These are phyloP conservation scores for Trichoderma semiorbis DNA, from an alignment of 2,329 filamentous ascomycete species.

Conservation along the genomic window DNA sequence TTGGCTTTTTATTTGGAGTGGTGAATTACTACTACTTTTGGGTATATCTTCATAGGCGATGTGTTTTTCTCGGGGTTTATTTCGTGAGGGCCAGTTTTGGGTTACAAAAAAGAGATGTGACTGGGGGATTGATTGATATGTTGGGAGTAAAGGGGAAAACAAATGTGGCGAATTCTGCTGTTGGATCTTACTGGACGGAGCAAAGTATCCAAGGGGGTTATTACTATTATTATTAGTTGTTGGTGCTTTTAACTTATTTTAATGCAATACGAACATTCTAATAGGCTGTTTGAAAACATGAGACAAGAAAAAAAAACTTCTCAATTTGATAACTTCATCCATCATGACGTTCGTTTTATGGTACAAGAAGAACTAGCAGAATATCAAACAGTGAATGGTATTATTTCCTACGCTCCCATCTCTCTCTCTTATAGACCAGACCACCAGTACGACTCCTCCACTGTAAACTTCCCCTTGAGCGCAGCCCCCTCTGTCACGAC, in stretches of 20 bases:
- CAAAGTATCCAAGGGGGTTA: not conserved
- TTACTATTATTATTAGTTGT: not conserved
- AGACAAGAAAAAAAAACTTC: not conserved
- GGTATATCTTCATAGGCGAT: not conserved
- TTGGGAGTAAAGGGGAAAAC: not conserved
- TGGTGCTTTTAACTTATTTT: not conserved
- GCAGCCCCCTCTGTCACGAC: constrained; percentile 43
- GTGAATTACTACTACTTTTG: not conserved
- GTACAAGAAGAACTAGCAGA: not conserved
- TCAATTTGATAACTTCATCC: not conserved
- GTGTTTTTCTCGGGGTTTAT: not conserved
- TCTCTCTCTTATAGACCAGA: not conserved
- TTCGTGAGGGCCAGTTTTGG: not conserved
- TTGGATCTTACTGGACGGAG: not conserved
- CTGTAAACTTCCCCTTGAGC: constrained; percentile 51
- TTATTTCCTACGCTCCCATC: not conserved
- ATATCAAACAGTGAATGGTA: not conserved
- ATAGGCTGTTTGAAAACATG: not conserved
- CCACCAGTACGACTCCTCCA: constrained; percentile 65
- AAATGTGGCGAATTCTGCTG: not conserved
- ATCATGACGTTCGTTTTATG: not conserved
- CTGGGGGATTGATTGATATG: not conserved
- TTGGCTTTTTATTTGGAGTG: not conserved
- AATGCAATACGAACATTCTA: not conserved
- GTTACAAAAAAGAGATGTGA: not conserved